Evolutionary conservation across 1,139 yeast species (phyloP).

Genomic region (Blastobotrys apis): DNA sequence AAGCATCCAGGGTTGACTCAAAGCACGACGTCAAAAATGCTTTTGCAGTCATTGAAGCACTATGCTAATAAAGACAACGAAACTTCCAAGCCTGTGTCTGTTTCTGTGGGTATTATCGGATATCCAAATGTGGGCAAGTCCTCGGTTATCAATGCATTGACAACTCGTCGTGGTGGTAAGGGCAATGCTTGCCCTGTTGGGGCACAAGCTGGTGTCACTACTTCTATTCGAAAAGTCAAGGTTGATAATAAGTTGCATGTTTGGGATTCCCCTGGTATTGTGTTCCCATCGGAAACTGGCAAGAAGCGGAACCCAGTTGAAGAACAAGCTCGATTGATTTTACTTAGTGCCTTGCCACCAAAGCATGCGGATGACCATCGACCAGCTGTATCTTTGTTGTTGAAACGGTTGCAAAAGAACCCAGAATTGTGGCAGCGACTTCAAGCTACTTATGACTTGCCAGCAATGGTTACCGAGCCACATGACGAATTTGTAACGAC

Average conservation of each 20-base stretch:
- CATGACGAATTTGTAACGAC: conserved; percentile 50
- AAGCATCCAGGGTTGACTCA: conserved; percentile 69
- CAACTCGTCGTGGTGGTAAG: conserved; percentile 68
- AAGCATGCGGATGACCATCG: conserved; percentile 81
- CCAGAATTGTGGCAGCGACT: conserved; percentile 71
- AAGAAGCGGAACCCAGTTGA: conserved; percentile 51
- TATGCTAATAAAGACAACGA: conserved; percentile 78
- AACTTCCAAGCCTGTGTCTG: conserved; percentile 68
- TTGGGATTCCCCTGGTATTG: conserved; percentile 96
- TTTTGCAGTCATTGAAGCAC: conserved; percentile 77
- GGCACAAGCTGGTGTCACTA: conserved; percentile 96
- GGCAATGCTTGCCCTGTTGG: conserved; percentile 88
- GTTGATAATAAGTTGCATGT: conserved; percentile 84
- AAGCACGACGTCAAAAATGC: conserved; percentile 64
- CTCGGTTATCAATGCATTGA: conserved; percentile 86
- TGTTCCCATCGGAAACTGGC: conserved; percentile 68
- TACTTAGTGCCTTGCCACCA: conserved; percentile 87
- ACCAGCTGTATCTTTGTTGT: conserved; percentile 70
- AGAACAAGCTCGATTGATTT: conserved; percentile 82
- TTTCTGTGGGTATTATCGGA: conserved; percentile 93
- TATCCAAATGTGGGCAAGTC: conserved; percentile 98
- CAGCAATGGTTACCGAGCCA: conserved; percentile 60
- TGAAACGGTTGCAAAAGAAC: conserved; percentile 59
- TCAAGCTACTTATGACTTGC: conserved; percentile 67
- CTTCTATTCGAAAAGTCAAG: conserved; percentile 85